Evolutionary conservation across 441 rosid genomes (phyloP).

Genomic region (Daphne laureola): DNA sequence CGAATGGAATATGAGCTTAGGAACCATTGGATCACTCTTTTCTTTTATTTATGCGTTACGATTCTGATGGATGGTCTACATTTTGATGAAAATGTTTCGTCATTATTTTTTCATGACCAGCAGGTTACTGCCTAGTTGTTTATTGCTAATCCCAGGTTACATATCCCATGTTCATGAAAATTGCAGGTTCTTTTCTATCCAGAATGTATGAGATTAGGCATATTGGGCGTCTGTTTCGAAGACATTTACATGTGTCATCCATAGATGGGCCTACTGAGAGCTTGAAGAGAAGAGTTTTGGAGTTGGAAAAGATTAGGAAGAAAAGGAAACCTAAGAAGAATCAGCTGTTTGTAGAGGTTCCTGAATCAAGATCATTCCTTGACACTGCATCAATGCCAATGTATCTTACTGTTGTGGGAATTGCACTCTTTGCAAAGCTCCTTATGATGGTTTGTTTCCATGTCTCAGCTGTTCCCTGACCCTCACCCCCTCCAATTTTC

Average conservation of each 20-base stretch:
- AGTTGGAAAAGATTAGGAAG: slow-evolving; percentile 48
- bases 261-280: slow-evolving; percentile 49
- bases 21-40: no score
- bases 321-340: slow-evolving; percentile 42
- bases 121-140: no score
- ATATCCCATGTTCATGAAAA: not conserved
- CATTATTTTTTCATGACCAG: no score
- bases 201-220: slow-evolving; percentile 38
- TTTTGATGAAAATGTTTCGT: no score
- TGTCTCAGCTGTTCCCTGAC: no score
- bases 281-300: slow-evolving; percentile 45
- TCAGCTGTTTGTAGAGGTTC: slow-evolving; percentile 69
- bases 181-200: slow-evolving; percentile 16
- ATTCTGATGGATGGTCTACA: no score
- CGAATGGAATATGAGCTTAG: no score
- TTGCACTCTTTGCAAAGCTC: slow-evolving; percentile 66
- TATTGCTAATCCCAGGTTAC: no score
- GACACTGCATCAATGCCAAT: slow-evolving; percentile 83
- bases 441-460: slow-evolving; percentile 68
- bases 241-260: slow-evolving; percentile 37
- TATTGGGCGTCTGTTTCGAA: slow-evolving; percentile 20
- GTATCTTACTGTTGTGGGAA: slow-evolving; percentile 62
- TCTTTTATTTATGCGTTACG: no score
- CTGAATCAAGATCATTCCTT: slow-evolving; percentile 53
- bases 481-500: not conserved